A percentile compares a stretch with the other conserved stretches of the same genome.
phyloP scores from a whole-genome alignment of 2,329 filamentous ascomycete genomes.

The Emergomyces pasteurianus region DNA sequence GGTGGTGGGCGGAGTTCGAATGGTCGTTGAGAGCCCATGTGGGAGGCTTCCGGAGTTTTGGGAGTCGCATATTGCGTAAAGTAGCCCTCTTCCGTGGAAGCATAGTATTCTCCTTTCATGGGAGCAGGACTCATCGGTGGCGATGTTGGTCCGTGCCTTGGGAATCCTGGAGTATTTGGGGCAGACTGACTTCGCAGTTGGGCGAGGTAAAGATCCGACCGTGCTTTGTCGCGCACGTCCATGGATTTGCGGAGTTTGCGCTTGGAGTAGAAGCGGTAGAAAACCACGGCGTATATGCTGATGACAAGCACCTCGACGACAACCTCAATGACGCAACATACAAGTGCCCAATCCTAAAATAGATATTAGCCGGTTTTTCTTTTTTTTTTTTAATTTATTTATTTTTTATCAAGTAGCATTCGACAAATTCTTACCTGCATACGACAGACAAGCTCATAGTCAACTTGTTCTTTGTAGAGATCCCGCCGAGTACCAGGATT shows the following conservation, averaged over 20 bases:
- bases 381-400: too few species aligned
- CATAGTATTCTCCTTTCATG: constrained; percentile 29
- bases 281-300: constrained; percentile 82
- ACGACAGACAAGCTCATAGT: constrained; percentile 84
- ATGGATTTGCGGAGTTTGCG: constrained; percentile 91
- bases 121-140: constrained; percentile 25
- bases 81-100: constrained; percentile 40
- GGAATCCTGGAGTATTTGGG: constrained; percentile 85
- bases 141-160: constrained; percentile 46
- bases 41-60: constrained; percentile 46
- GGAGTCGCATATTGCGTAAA: constrained; percentile 46
- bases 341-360: constrained; percentile 78
- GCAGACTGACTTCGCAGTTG: constrained; percentile 75
- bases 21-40: constrained; percentile 40
- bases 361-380: too few species aligned
- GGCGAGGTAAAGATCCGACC: constrained; percentile 87
- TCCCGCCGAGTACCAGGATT: constrained; percentile 71
- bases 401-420: too few species aligned
- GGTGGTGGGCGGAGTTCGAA: constrained; percentile 86
- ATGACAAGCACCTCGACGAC: constrained; percentile 88
- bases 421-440: constrained; percentile 50
- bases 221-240: constrained; percentile 86
- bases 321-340: constrained; percentile 95
- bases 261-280: constrained; percentile 97
- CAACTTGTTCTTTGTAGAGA: constrained; percentile 66